A percentile compares a stretch with the other conserved stretches of the same genome.
phyloP scores from a whole-genome alignment of 2,329 filamentous ascomycete species.

The Arthrobotrys sinensis region DNA sequence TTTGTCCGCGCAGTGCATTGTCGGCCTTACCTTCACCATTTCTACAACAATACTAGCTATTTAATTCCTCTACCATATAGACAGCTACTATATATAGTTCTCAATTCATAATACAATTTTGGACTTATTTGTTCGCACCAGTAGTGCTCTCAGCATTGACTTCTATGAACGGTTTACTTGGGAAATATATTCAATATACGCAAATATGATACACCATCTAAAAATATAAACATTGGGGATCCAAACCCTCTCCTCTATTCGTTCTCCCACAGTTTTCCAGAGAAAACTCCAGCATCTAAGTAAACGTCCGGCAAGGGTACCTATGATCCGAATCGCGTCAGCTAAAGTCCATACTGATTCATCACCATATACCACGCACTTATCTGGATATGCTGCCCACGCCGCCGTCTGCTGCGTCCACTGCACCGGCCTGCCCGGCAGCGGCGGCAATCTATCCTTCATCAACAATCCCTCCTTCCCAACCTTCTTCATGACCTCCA shows the following conservation, averaged over 20 bases:
- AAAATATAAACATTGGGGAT: conserved; percentile 21
- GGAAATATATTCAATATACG: conserved; percentile 19
- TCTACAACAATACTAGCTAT: conserved; percentile 38
- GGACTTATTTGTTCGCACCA: too few relatives aligned
- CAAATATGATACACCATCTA: conserved; percentile 30
- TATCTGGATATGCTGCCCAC: conserved; percentile 79
- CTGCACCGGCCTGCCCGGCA: conserved; percentile 77
- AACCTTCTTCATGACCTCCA: conserved; percentile 80
- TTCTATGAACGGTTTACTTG: not conserved
- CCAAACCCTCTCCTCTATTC: not conserved
- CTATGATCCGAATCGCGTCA: conserved; percentile 66
- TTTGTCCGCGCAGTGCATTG: conserved; percentile 30
- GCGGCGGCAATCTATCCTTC: conserved; percentile 85
- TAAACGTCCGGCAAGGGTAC: conserved; percentile 74
- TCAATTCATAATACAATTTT: too few relatives aligned
- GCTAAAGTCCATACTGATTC: conserved; percentile 64
- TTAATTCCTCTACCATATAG: conserved; percentile 33
- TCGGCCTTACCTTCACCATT: conserved; percentile 32
- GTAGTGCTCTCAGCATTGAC: too few relatives aligned
- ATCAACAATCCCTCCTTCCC: conserved; percentile 74
- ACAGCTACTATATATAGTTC: too few relatives aligned
- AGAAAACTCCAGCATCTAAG: not conserved
- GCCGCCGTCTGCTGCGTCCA: conserved; percentile 71
- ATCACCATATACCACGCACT: conserved; percentile 72
- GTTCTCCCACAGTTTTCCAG: not conserved